Conservation (phyloP, 2,329 filamentous ascomycete genomes). For the Colletotrichum sp. region DNA sequence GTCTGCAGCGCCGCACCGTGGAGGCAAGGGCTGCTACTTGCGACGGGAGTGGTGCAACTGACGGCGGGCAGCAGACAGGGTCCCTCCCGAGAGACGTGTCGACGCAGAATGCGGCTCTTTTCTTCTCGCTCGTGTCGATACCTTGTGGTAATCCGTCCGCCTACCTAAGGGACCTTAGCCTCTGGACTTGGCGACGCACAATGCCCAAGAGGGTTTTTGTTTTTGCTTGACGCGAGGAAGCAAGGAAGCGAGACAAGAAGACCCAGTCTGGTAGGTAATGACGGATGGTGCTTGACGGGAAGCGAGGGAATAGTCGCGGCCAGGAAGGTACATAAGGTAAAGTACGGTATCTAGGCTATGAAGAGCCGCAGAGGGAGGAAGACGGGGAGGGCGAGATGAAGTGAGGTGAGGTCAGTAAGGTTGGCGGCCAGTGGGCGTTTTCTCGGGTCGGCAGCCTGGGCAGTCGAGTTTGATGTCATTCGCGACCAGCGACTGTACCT, state of each 20-base stretch:
- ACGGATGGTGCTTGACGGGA: neutral
- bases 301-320: neutral
- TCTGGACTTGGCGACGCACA: neutral
- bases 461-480: slow-evolving; percentile 11
- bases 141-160: neutral
- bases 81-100: neutral
- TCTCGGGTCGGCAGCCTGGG: neutral
- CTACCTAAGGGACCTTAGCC: neutral
- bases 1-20: neutral
- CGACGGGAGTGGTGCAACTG: neutral
- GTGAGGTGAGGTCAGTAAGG: neutral
- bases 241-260: neutral
- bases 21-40: slow-evolving; percentile 16
- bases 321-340: neutral
- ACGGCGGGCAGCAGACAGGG: neutral
- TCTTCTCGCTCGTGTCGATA: neutral
- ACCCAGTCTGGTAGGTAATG: neutral
- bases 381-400: neutral
- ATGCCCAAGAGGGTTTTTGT: neutral
- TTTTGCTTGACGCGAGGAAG: neutral
- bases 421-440: neutral
- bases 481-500: neutral
- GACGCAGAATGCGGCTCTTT: neutral
- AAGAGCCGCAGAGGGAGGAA: neutral
- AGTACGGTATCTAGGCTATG: neutral